These are phyloP conservation scores for Podaxis sp. DNA, from an alignment of 768 basidiomycete species.

Conservation along the genomic window DNA sequence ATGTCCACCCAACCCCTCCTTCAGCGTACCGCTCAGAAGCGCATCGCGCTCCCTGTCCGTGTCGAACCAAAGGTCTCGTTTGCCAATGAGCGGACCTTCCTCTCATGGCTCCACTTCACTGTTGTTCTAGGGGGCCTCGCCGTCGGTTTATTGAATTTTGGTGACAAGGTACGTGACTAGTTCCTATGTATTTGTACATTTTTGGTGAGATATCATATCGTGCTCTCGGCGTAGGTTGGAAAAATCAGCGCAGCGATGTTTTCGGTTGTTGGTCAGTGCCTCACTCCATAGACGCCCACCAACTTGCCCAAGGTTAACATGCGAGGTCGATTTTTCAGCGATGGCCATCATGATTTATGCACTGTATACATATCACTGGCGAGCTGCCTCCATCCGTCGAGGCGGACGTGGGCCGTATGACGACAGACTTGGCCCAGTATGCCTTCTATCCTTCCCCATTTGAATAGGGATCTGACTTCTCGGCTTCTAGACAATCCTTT, in stretches of 20 bases:
- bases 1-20: constrained; percentile 99
- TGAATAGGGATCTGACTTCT: constrained; percentile 13
- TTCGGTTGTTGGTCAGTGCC: constrained; percentile 75
- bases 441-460: constrained; percentile 32
- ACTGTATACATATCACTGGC: constrained; percentile 93
- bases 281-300: not conserved
- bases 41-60: constrained; percentile 94
- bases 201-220: not conserved
- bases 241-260: constrained; percentile 97
- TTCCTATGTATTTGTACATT: not conserved
- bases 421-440: constrained; percentile 90
- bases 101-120: constrained; percentile 98
- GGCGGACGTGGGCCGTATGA: constrained; percentile 96
- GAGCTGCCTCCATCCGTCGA: constrained; percentile 87
- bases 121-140: constrained; percentile 96
- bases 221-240: constrained; percentile 55
- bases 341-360: constrained; percentile 98
- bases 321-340: constrained; percentile 48
- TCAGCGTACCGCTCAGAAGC: constrained; percentile 90
- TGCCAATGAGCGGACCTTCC: constrained; percentile 92
- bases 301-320: not conserved
- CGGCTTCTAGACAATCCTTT: constrained; percentile 68
- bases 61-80: constrained; percentile 96
- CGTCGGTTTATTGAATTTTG: constrained; percentile 96
- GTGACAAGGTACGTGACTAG: constrained; percentile 73